phyloP scores from a whole-genome alignment of 306 rosid species.

The Sechiopsis laciniata region DNA sequence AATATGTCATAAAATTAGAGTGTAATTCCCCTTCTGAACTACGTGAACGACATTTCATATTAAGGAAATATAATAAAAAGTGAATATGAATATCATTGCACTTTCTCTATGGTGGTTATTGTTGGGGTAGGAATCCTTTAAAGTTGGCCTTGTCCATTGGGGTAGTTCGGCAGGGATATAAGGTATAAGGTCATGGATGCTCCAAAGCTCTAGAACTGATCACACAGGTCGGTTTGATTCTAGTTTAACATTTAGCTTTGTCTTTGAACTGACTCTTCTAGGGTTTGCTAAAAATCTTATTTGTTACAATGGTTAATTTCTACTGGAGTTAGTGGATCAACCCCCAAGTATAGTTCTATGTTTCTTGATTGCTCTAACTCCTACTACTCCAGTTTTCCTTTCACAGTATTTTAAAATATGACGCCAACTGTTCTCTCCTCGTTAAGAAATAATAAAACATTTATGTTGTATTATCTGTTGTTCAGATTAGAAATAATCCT shows the following conservation, averaged over 20 bases:
- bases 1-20: no score
- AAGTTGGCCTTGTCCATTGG: no score
- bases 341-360: neutral
- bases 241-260: neutral
- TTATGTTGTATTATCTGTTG: conserved; percentile 9
- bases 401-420: neutral
- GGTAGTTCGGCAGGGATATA: neutral
- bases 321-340: neutral
- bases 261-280: neutral
- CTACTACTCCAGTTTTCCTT: neutral
- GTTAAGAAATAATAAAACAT: neutral
- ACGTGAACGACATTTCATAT: neutral
- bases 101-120: no score
- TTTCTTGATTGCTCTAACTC: conserved; percentile 4
- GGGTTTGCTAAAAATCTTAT: neutral
- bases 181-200: neutral
- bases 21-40: neutral
- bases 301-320: neutral
- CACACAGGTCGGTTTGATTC: neutral
- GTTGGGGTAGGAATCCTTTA: no score
- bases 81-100: neutral
- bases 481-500: conserved; percentile 71
- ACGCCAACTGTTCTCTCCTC: neutral
- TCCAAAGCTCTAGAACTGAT: neutral
- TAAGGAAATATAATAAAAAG: neutral